Evolutionary conservation across 106 monocot species (phyloP).

Genomic region (Dioscorea dumetorum): DNA sequence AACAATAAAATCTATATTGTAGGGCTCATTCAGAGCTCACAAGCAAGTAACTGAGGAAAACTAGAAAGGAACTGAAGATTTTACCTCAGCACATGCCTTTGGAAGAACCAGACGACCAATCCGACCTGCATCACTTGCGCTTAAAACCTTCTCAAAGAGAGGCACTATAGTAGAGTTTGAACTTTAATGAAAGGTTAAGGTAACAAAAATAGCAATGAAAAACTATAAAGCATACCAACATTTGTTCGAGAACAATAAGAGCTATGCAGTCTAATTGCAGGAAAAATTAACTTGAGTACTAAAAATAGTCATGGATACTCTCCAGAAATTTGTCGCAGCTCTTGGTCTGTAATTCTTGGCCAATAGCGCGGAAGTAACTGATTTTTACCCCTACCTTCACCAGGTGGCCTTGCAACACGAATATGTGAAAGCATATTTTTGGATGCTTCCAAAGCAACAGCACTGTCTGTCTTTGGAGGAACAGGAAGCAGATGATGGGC

Average conservation of each 20-base stretch:
- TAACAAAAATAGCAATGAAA: slow-evolving; percentile 18
- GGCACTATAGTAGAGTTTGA: slow-evolving; percentile 96
- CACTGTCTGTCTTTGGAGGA: slow-evolving; percentile 30
- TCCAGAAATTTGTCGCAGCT: slow-evolving; percentile 96
- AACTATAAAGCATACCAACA: neutral
- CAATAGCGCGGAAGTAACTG: slow-evolving; percentile 94
- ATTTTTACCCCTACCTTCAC: slow-evolving; percentile 74
- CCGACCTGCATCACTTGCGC: slow-evolving; percentile 97
- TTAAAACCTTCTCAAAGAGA: slow-evolving; percentile 95
- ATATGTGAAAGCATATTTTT: slow-evolving; percentile 48
- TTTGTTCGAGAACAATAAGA: neutral
- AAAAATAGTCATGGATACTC: slow-evolving; percentile 67
- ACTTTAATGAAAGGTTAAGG: slow-evolving; percentile 58
- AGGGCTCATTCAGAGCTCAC: too few relatives aligned
- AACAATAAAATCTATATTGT: too few relatives aligned
- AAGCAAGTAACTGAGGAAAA: too few relatives aligned
- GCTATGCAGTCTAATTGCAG: neutral
- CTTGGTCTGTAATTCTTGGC: slow-evolving; percentile 99
- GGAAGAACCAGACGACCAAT: slow-evolving; percentile 98
- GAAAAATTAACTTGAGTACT: neutral
- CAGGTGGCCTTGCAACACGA: slow-evolving; percentile 88
- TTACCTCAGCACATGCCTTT: slow-evolving; percentile 98
- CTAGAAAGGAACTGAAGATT: neutral
- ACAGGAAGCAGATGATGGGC: slow-evolving; percentile 44
- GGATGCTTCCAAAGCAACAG: slow-evolving; percentile 38